phyloP scores from a whole-genome alignment of 768 basidiomycete species.

The Tulasnella sp. region DNA sequence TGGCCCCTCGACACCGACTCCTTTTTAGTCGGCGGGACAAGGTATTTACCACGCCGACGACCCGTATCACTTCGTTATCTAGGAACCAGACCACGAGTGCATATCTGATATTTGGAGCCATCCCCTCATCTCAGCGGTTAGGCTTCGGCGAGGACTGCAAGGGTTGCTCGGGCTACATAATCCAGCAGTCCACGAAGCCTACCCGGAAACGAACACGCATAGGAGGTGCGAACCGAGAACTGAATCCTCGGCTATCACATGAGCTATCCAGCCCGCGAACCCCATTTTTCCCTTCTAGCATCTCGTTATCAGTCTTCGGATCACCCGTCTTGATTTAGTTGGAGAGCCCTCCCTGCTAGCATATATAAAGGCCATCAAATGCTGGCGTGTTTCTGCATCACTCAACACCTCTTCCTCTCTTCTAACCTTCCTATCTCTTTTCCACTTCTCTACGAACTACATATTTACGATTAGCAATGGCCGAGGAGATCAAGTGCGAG shows the following conservation, averaged over 20 bases:
- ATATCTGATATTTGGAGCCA: constrained; percentile 8
- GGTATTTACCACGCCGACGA: not conserved
- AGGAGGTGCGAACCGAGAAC: constrained; percentile 8
- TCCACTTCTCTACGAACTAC: not conserved
- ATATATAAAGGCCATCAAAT: not conserved
- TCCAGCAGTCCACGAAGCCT: not conserved
- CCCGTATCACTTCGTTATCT: constrained; percentile 8
- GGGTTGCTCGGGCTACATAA: not conserved
- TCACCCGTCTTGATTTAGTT: not conserved
- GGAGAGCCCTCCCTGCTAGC: not conserved
- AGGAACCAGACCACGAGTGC: constrained; percentile 1
- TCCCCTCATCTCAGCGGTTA: not conserved
- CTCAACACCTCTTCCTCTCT: not conserved
- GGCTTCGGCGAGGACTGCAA: not conserved
- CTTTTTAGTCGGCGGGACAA: not conserved
- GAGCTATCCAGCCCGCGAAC: not conserved
- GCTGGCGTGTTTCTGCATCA: not conserved
- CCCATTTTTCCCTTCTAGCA: not conserved
- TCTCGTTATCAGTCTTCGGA: constrained; percentile 9
- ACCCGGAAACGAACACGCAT: constrained; percentile 3
- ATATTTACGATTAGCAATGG: not conserved
- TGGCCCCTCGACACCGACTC: not conserved
- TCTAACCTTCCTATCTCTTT: not conserved
- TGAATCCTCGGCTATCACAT: not conserved
- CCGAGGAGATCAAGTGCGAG: not conserved